Evolutionary conservation across 495 filamentous ascomycete species (phyloP), one percentile per base, ranked within the genome.

Genomic region (Talaromyces adpressus): DNA sequence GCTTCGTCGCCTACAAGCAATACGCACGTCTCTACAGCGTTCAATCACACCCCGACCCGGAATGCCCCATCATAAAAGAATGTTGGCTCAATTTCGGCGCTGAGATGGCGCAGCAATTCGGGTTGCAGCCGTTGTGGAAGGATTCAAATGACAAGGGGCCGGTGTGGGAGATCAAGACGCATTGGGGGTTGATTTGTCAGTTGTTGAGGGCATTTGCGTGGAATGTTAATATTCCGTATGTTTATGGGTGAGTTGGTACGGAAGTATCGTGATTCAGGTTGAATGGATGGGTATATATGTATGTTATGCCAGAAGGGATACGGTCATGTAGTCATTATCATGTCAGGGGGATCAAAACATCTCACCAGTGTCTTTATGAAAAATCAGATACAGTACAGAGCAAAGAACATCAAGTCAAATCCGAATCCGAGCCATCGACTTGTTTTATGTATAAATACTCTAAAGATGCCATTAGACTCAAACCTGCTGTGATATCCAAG

Each of bases 171-270:
- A 45, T 60, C 4, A 60, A 47, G 23, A 45, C 36, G 18, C 58
- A 60, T 25, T 60, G 8, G 27, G 36, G 32, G 16, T 2, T 47
- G 58, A 60, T 60, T 41, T 41, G 9, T 32, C 58, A 47, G 18
- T 29, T 60, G 58, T 27, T 60, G 58, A 60, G 58, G 36, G 58
- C 39, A 29, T 60, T 60, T 60, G 34, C 58, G 16, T 41, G 58
- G 34, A 60, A 60, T 60, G 12, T 49, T 23, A 60, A 60, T 49
- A 49, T 60, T 41, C 58, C 58, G 14, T 60, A 60, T 60, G 36
- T 60, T 36, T 60, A 29, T 47, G 34, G 11, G 23, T 39, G 18
- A 27, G 4, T 8, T 36, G 41, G 1, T 20, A 18, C n/a, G 11
- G 11, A 7, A 25, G 23, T 57, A 49, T 49, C n/a, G n/a, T 52